Percentiles rank a stretch among this genome's conserved stretches.
Evolutionary conservation across 192 early-diverging fungal species (phyloP).

Genomic region (Umbelopsis sp.): DNA sequence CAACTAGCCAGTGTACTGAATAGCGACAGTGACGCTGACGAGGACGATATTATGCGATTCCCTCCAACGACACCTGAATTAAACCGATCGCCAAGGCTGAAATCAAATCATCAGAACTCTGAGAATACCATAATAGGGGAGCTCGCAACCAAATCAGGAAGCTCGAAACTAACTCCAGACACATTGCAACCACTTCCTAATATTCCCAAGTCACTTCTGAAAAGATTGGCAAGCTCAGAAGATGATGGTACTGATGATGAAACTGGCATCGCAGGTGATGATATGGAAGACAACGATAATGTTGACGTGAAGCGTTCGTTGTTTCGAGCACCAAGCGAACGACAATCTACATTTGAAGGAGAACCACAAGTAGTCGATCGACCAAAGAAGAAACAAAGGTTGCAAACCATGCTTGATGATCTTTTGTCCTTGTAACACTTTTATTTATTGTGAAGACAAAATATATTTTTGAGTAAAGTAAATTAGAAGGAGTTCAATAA

Average conservation of each 20-base stretch:
- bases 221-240: neutral
- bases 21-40: conserved; percentile 13
- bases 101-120: too few species aligned
- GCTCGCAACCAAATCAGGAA: neutral
- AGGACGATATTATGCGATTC: neutral
- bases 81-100: too few species aligned
- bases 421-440: neutral
- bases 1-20: neutral
- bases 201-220: neutral
- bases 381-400: neutral
- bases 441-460: neutral
- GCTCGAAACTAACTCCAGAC: neutral
- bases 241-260: neutral
- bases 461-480: too few species aligned
- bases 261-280: neutral
- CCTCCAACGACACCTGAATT: too few species aligned
- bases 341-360: neutral
- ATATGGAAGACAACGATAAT: neutral
- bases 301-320: neutral
- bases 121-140: too few species aligned
- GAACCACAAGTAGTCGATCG: neutral
- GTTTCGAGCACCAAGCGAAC: neutral
- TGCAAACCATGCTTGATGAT: conserved; percentile 9
- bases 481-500: neutral
- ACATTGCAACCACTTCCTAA: neutral